These are phyloP conservation scores for Colletotrichum tropicale DNA, from an alignment of 2,329 filamentous ascomycete genomes.

Conservation along the genomic window DNA sequence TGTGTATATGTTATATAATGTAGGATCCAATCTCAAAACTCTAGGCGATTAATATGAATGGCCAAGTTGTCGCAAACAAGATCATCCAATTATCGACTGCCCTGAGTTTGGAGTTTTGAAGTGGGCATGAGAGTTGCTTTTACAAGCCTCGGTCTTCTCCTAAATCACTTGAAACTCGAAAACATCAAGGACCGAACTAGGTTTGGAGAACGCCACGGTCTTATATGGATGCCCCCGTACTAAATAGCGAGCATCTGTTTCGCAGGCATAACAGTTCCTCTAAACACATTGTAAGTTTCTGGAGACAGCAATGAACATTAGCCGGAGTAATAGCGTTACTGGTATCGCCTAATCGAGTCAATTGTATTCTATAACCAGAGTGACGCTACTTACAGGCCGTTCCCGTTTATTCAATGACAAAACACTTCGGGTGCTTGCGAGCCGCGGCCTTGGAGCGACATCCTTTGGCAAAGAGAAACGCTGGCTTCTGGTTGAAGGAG, in stretches of 20 bases:
- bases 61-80: too few relatives aligned
- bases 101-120: too few relatives aligned
- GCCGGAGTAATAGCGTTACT: not conserved
- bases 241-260: not conserved
- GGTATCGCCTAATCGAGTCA: not conserved
- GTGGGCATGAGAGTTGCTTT: too few relatives aligned
- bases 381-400: not conserved
- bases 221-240: too few relatives aligned
- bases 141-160: too few relatives aligned
- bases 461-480: not conserved
- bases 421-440: not conserved
- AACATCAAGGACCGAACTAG: accelerated
- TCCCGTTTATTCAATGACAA: accelerated
- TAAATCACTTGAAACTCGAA: too few relatives aligned
- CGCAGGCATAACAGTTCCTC: not conserved
- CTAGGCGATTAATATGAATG: too few relatives aligned
- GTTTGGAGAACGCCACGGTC: too few relatives aligned
- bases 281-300: too few relatives aligned
- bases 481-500: not conserved
- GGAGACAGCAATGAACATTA: not conserved
- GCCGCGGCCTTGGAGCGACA: not conserved
- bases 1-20: too few relatives aligned
- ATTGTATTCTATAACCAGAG: accelerated
- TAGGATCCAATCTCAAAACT: too few relatives aligned
- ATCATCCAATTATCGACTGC: too few relatives aligned